Conservation (phyloP, 2,329 filamentous ascomycete species). For the Pseudogymnoascus sp. region DNA sequence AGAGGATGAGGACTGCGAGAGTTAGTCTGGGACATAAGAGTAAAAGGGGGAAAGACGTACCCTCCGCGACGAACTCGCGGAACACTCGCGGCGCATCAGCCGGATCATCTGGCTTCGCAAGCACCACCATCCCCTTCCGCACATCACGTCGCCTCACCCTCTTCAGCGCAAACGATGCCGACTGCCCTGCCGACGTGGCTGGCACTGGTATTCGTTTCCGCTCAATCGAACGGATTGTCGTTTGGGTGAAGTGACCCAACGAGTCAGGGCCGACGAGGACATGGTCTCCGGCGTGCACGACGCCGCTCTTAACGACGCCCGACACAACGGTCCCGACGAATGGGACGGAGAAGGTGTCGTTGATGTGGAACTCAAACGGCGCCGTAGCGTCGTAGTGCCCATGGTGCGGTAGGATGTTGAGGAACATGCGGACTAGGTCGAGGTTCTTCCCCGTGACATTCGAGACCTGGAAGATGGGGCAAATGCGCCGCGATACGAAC, state of each 20-base stretch:
- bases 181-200: slow-evolving; percentile 83
- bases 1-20: slow-evolving; percentile 72
- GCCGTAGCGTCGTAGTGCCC: slow-evolving; percentile 84
- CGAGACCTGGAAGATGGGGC: slow-evolving; percentile 94
- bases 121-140: slow-evolving; percentile 93
- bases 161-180: slow-evolving; percentile 83
- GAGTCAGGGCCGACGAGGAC: slow-evolving; percentile 87
- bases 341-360: slow-evolving; percentile 96
- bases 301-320: slow-evolving; percentile 81
- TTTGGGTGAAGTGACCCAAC: slow-evolving; percentile 80
- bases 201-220: slow-evolving; percentile 86
- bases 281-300: slow-evolving; percentile 83
- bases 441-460: slow-evolving; percentile 93
- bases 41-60: slow-evolving; percentile 34
- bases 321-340: slow-evolving; percentile 95
- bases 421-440: slow-evolving; percentile 81
- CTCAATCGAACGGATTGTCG: slow-evolving; percentile 86
- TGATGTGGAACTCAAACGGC: slow-evolving; percentile 90
- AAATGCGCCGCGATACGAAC: slow-evolving; percentile 91
- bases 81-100: slow-evolving; percentile 64
- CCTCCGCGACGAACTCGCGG: slow-evolving; percentile 71
- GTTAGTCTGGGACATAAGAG: not conserved
- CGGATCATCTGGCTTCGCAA: slow-evolving; percentile 63
- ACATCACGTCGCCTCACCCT: slow-evolving; percentile 86
- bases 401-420: slow-evolving; percentile 92